phyloP scores from a whole-genome alignment of 2,329 filamentous ascomycete species.

The Verticillium tricorpus region DNA sequence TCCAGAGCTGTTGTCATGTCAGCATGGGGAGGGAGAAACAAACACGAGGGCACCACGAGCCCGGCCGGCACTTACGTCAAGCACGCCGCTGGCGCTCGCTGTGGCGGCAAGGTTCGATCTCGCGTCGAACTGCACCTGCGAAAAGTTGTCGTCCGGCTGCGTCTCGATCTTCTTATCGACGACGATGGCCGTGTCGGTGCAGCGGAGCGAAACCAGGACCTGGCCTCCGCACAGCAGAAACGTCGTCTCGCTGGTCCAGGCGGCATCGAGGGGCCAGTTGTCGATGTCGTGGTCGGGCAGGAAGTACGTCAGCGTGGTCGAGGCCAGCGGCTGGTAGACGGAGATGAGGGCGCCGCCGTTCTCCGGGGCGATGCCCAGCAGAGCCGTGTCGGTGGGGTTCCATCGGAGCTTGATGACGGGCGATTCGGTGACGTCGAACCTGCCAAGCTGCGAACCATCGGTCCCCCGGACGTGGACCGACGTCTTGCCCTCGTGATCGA shows the following conservation, averaged over 20 bases:
- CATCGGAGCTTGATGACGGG: constrained; percentile 58
- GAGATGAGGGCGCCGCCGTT: constrained; percentile 51
- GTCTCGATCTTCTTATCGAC: constrained; percentile 46
- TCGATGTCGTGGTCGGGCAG: constrained; percentile 46
- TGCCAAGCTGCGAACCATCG: constrained; percentile 47
- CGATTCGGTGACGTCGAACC: constrained; percentile 54
- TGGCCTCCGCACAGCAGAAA: constrained; percentile 58
- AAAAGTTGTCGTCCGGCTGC: constrained; percentile 48
- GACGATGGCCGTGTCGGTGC: constrained; percentile 40
- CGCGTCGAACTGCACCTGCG: constrained; percentile 52
- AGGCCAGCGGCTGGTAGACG: constrained; percentile 41
- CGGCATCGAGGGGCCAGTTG: constrained; percentile 49
- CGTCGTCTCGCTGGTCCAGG: constrained; percentile 55
- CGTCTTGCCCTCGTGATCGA: constrained; percentile 48
- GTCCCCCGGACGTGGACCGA: constrained; percentile 51
- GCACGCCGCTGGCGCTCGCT: constrained; percentile 52
- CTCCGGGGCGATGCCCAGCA: constrained; percentile 54
- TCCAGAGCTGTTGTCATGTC: constrained; percentile 43
- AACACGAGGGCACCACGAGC: neutral
- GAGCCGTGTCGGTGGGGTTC: constrained; percentile 51
- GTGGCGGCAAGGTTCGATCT: constrained; percentile 52
- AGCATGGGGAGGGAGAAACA: neutral
- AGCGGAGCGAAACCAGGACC: constrained; percentile 43
- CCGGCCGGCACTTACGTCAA: constrained; percentile 48
- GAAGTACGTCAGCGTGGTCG: constrained; percentile 26